Evolutionary conservation across 352 stramenopile genomes (phyloP), one percentile per base, ranked within the genome.

Genomic region (Phytophthora kernoviae): DNA sequence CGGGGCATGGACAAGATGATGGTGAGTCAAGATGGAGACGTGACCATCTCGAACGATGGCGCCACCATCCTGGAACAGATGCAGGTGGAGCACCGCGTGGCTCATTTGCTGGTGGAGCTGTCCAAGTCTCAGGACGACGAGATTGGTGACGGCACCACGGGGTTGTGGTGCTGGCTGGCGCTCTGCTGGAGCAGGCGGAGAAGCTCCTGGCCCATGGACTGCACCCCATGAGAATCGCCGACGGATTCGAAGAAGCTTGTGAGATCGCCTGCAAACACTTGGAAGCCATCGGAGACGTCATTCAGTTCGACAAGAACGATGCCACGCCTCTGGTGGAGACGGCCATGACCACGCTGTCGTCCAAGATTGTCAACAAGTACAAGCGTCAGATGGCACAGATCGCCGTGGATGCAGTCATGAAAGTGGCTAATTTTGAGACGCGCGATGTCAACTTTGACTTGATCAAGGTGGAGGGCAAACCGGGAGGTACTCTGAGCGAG

Each of bases 41-140:
- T 99, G 30, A 99, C 97, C 46, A 99, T 99, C 70, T 99, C 97
- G 57, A 99, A 99, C 76, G 98, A 99, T 68, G 98, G 98, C 47
- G 98, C 98, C 36, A 99, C 98, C 33, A 99, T 99, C 73, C 84
- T 99, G 46, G 86, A 98, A 64, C 96, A 99, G 73, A 99, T 99
- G 97, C 89, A 99, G 43, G 97, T 99, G 20, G 91, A 99, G 77
- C 97, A 99, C 80, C 93, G 97, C 58, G 97, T 99, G 24, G 97
- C 97, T 15, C 96, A 98, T 65, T 75, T 99, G 65, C 90, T 99
- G 50, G 98, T 99, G 42, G 97, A 99, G 84, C 83, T 99, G 15
- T 98, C 92, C 30, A 88, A 98, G 70, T 99, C 95, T 32, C 98
- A 99, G 84, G 98, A 99, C 82, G 96, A 99, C 59, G 97, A 99